These are phyloP conservation scores for Cadophora sp. DNA, from an alignment of 2,329 filamentous ascomycete genomes.

Conservation along the genomic window DNA sequence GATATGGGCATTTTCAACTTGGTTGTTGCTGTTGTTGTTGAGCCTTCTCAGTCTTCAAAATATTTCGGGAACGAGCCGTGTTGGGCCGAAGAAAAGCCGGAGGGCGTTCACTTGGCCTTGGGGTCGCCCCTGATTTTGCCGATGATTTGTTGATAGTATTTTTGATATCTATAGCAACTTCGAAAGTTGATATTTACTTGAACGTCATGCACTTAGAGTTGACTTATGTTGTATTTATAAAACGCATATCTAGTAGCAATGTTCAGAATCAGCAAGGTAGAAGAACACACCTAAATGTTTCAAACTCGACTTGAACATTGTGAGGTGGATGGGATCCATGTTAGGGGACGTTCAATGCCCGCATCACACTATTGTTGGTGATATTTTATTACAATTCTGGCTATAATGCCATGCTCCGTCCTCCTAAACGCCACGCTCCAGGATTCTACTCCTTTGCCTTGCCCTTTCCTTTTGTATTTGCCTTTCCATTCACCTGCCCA, in stretches of 20 bases:
- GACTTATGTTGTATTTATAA: neutral
- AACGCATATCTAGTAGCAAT: no score
- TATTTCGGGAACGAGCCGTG: neutral
- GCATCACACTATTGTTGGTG: neutral
- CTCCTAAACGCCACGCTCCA: slow-evolving; percentile 32
- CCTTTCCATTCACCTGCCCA: slow-evolving; percentile 34
- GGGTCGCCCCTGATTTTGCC: neutral
- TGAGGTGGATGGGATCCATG: neutral
- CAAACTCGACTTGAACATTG: no score
- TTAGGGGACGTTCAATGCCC: neutral
- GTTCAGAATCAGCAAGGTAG: no score
- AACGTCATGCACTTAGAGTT: neutral
- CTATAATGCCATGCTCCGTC: slow-evolving; percentile 20
- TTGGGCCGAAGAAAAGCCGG: slow-evolving; percentile 4
- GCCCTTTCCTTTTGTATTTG: slow-evolving; percentile 28
- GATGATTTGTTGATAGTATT: slow-evolving; percentile 10
- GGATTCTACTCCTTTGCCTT: slow-evolving; percentile 30
- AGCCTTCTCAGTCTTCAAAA: neutral
- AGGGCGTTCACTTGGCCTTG: neutral
- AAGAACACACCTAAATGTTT: no score
- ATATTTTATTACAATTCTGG: neutral
- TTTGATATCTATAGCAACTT: neutral
- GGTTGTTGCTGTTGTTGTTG: slow-evolving; percentile 17
- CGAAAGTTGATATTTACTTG: neutral
- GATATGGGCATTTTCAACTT: slow-evolving; percentile 29